Evolutionary conservation across 2,329 filamentous ascomycete species (phyloP).

Genomic region (Pseudogymnoascus pannorum): DNA sequence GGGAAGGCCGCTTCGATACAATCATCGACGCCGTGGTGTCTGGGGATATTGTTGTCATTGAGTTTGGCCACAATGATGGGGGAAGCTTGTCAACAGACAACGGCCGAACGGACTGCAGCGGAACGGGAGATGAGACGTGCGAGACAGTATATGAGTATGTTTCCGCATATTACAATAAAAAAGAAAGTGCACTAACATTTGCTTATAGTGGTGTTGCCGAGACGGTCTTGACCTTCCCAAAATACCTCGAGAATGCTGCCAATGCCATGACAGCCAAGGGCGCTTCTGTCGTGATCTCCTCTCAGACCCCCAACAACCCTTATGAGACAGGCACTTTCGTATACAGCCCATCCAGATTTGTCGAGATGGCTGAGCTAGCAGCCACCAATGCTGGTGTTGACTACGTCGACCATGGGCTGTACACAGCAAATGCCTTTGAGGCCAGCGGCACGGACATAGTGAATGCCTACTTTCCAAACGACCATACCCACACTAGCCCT

Average conservation of each 20-base stretch:
- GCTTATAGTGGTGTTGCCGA: not conserved
- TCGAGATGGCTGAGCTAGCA: slow-evolving; percentile 36
- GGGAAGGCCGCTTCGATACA: slow-evolving; percentile 55
- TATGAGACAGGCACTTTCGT: slow-evolving; percentile 48
- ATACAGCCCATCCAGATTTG: slow-evolving; percentile 44
- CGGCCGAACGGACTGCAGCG: slow-evolving; percentile 50
- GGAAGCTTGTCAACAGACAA: slow-evolving; percentile 52
- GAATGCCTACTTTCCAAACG: slow-evolving; percentile 44
- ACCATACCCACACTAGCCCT: slow-evolving; percentile 53
- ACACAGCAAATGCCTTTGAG: slow-evolving; percentile 17
- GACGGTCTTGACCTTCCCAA: slow-evolving; percentile 1
- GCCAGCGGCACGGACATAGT: slow-evolving; percentile 38
- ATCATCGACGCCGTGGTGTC: slow-evolving; percentile 45
- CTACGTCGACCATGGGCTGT: slow-evolving; percentile 19
- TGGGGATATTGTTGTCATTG: slow-evolving; percentile 62
- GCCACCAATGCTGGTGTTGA: slow-evolving; percentile 19
- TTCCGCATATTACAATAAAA: not conserved
- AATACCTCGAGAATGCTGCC: slow-evolving; percentile 22
- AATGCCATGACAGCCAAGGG: slow-evolving; percentile 41
- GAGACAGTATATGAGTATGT: slow-evolving; percentile 9
- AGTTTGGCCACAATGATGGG: slow-evolving; percentile 68
- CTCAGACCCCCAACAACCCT: slow-evolving; percentile 56
- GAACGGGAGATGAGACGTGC: slow-evolving; percentile 20
- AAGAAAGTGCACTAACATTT: not conserved
- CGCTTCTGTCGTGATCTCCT: slow-evolving; percentile 51